Evolutionary conservation across 257 asterid species (phyloP), one percentile per base, ranked within the genome.

Genomic region (Echium plantagineum): DNA sequence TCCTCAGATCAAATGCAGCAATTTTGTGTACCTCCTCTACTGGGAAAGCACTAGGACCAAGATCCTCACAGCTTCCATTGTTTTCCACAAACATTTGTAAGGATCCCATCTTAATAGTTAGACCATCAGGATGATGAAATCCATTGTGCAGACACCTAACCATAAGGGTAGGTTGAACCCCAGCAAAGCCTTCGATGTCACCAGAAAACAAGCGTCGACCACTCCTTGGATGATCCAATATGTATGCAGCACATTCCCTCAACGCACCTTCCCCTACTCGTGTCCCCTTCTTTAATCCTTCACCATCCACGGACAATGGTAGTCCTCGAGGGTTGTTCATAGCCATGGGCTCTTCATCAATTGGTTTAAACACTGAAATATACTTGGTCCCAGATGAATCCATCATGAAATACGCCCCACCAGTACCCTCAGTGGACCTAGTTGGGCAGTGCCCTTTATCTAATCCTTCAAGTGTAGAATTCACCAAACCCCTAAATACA

Each of bases 341-440:
- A 46, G 96, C 97, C 96, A 82, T 76, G 12, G 97, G 97, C 78
- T 90, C 97, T 81, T 90, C 97, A 30, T 90, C 97, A 47, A 72
- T 63, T 10, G 96, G 97, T 83, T 90, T 90, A 66, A 90, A 90
- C 63, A 90, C 88, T 0, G 97, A 81, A 63, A 86, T 53, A 67
- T 80, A 81, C 72, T 81, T 83, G 55, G 71, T 72, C 55, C 86
- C 90, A 1, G 78, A 62, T 49, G 75, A 53, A 70, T 90, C 86
- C 66, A 72, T 67, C 94, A 90, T 90, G 68, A 90, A 90, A 69
- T 90, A 90, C 17, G 86, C 94, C 59, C 97, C 97, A 22, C 96
- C 97, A 17, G 97, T 86, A 16, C 97, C 97, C 80, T 90, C 96
- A 1, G 87, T 76, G 7, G 96, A 79, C 71, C 85, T 81, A 53